Conservation (phyloP, 768 basidiomycete genomes). For the Calocera viscosa region DNA sequence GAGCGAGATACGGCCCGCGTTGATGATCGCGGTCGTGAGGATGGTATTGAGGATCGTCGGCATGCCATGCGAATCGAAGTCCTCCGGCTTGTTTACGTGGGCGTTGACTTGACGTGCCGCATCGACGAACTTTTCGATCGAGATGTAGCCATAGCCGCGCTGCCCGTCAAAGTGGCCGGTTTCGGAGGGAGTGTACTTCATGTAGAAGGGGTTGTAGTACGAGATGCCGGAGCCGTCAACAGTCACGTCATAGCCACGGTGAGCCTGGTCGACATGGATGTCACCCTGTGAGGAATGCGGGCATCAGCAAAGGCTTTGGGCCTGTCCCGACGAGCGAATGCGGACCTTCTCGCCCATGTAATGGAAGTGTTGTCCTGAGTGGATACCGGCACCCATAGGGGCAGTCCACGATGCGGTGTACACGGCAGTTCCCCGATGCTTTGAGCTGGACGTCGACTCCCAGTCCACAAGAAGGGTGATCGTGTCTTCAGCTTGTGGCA, state of each 20-base stretch:
- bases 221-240: conserved; percentile 72
- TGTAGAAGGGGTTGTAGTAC: conserved; percentile 84
- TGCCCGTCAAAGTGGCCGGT: conserved; percentile 90
- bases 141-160: conserved; percentile 79
- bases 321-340: conserved; percentile 1
- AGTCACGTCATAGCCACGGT: conserved; percentile 84
- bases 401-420: conserved; percentile 95
- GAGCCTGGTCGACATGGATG: conserved; percentile 83
- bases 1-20: conserved; percentile 79
- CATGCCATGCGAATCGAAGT: conserved; percentile 67
- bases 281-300: conserved; percentile 53
- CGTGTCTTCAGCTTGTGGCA: conserved; percentile 79
- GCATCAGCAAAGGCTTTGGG: conserved; percentile 13
- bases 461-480: conserved; percentile 92
- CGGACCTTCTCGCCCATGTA: conserved; percentile 83
- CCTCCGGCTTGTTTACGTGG: conserved; percentile 46
- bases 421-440: conserved; percentile 69
- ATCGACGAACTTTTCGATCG: conserved; percentile 85
- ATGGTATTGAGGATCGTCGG: conserved; percentile 87
- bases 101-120: conserved; percentile 69
- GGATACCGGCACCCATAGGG: conserved; percentile 72
- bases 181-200: conserved; percentile 90
- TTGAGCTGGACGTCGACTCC: conserved; percentile 64
- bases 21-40: conserved; percentile 72
- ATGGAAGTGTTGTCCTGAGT: conserved; percentile 86